These are phyloP conservation scores for Jaapia argillacea DNA, from an alignment of 768 basidiomycete species.

Conservation along the genomic window DNA sequence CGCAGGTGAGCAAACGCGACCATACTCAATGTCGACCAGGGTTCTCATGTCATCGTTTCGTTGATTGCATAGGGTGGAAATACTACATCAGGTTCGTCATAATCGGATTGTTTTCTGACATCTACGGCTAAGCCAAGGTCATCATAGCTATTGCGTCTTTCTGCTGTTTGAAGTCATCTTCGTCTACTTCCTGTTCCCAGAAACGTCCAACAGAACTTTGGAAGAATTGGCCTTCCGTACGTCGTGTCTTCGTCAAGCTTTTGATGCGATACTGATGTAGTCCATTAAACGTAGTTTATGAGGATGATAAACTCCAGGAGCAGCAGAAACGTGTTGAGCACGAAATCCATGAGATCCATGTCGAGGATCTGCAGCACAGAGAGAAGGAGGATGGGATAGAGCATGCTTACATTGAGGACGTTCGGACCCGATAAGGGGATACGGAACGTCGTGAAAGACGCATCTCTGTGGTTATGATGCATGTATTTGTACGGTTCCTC, in stretches of 20 bases:
- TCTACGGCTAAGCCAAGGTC: background rate
- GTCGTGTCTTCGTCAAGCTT: no score
- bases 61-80: conserved; percentile 38
- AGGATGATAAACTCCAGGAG: background rate
- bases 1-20: conserved; percentile 5
- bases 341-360: background rate
- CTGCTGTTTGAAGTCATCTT: conserved; percentile 15
- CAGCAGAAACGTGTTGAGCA: background rate
- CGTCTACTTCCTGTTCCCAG: conserved; percentile 23
- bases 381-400: no score
- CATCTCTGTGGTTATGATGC: no score
- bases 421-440: no score
- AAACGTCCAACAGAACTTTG: conserved; percentile 8
- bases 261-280: no score
- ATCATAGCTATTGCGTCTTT: conserved; percentile 10
- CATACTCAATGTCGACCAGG: conserved; percentile 13
- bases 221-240: background rate
- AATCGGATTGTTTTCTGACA: background rate
- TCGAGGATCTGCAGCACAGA: no score
- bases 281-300: background rate
- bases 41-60: background rate
- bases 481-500: no score
- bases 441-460: no score
- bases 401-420: no score
- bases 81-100: conserved; percentile 37